Evolutionary conservation across 2,329 filamentous ascomycete genomes (phyloP), one percentile per base, ranked within the genome.

Genomic region (Penicillium sp.): DNA sequence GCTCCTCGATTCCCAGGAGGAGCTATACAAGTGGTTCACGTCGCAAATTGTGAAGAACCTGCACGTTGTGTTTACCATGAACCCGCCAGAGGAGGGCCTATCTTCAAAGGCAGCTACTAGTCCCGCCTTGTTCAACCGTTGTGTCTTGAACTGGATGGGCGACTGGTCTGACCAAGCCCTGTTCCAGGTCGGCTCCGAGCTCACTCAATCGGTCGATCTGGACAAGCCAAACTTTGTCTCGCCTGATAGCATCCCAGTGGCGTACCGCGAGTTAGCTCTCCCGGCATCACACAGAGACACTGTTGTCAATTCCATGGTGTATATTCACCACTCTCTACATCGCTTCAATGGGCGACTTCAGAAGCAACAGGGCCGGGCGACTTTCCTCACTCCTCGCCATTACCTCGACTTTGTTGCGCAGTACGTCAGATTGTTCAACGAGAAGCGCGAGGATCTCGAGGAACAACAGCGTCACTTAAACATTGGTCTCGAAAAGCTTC

Each of bases 21-120:
- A 99, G 75, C 81, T 99, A n/a, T 99, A 99, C 82, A 97, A 97
- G 78, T 99, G 94, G 94, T 99, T 99, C 78, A 99, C 95, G 0
- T 90, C 96, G 68, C 94, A 99, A 74, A 97, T 99, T 68, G 90
- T 99, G 72, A 96, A 96, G 80, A 99, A 99, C 70, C 79, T 99
- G 39, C 94, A 99, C 69, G 94, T 99, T 46, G 94, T 99, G 22
- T 99, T 99, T 74, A 99, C 94, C 3, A 99, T 99, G 94, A 99
- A 99, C 74, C 94, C 94, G 14, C 95, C 94, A 0, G 91, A 97
- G 70, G 94, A 94, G 66, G 93, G 94, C 0, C 79, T 99, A 9
- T 94, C 90, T 2, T 96, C 92, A 32, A 97, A 97, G 79, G 94
- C 94, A 55, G 95, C 94, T 29, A 99, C 95, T 3, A 97, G 92